Evolutionary conservation across 2,329 filamentous ascomycete genomes (phyloP).

Genomic region (Alternaria longipes): DNA sequence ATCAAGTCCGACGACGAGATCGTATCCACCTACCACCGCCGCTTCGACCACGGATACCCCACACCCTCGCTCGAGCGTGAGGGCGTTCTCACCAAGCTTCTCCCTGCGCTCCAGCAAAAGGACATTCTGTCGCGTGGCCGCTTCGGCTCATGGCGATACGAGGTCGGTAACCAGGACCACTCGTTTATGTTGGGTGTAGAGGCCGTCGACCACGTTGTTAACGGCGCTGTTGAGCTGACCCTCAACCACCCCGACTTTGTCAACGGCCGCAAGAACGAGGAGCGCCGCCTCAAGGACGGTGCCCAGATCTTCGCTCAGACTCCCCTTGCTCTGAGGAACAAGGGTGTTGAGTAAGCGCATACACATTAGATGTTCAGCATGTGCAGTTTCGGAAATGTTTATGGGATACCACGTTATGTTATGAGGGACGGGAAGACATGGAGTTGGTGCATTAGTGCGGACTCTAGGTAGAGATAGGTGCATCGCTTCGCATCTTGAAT

Average conservation of each 20-base stretch:
- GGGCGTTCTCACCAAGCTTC: conserved; percentile 88
- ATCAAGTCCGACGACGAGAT: conserved; percentile 90
- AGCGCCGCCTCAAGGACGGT: conserved; percentile 69
- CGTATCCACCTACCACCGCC: conserved; percentile 96
- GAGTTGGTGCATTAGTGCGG: conserved; percentile 16
- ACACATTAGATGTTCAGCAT: conserved; percentile 22
- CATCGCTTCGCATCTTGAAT: conserved; percentile 4
- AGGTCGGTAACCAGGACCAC: conserved; percentile 97
- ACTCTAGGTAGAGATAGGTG: conserved; percentile 17
- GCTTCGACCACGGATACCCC: conserved; percentile 98
- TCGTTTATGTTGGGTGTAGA: conserved; percentile 97
- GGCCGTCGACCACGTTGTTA: conserved; percentile 88
- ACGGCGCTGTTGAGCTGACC: conserved; percentile 88
- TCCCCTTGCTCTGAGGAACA: conserved; percentile 40
- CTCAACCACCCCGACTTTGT: conserved; percentile 98
- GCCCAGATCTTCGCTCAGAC: conserved; percentile 65
- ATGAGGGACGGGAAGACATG: conserved; percentile 15
- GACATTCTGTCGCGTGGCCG: conserved; percentile 95
- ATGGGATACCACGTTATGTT: conserved; percentile 26
- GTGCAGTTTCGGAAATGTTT: conserved; percentile 19
- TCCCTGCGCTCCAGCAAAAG: conserved; percentile 89
- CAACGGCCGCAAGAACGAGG: conserved; percentile 76
- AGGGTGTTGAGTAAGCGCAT: conserved; percentile 29
- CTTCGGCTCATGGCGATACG: conserved; percentile 98
- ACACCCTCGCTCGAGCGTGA: conserved; percentile 95